Evolutionary conservation across 805 yeast genomes (phyloP).

Genomic region (Candida parachauliodes): DNA sequence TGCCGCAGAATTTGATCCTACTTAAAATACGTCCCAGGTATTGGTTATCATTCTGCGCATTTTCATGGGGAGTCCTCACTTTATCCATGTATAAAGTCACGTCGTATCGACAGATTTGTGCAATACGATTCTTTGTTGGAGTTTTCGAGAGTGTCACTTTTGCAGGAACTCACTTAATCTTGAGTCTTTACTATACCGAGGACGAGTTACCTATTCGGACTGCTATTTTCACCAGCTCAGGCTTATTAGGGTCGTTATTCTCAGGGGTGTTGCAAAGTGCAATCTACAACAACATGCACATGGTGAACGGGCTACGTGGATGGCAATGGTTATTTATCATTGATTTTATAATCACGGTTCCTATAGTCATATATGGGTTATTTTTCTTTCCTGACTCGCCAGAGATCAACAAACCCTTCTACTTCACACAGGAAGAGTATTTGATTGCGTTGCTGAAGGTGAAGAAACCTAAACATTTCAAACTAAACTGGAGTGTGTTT

Average conservation of each 20-base stretch:
- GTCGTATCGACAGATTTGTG: constrained; percentile 52
- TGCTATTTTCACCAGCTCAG: constrained; percentile 56
- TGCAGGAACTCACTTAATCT: constrained; percentile 36
- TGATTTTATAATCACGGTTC: constrained; percentile 58
- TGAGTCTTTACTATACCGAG: constrained; percentile 33
- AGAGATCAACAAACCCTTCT: constrained; percentile 31
- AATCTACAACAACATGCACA: constrained; percentile 43
- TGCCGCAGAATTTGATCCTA: constrained; percentile 50
- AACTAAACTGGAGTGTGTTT: constrained; percentile 31
- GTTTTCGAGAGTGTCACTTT: constrained; percentile 60
- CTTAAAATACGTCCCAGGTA: constrained; percentile 52
- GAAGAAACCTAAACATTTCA: constrained; percentile 21
- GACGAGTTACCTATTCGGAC: constrained; percentile 49
- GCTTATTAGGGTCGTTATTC: constrained; percentile 58
- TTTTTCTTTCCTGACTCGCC: constrained; percentile 59
- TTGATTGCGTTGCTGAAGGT: constrained; percentile 34
- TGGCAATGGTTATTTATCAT: constrained; percentile 76
- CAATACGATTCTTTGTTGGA: constrained; percentile 62
- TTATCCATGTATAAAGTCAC: constrained; percentile 50
- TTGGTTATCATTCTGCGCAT: constrained; percentile 55
- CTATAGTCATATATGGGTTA: constrained; percentile 54
- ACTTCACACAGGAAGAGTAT: constrained; percentile 23
- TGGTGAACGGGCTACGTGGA: constrained; percentile 50
- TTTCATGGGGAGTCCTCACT: constrained; percentile 66
- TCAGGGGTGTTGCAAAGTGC: constrained; percentile 62